Evolutionary conservation across 768 basidiomycete species (phyloP).

Genomic region (Chalciporus pseudorubinellus): DNA sequence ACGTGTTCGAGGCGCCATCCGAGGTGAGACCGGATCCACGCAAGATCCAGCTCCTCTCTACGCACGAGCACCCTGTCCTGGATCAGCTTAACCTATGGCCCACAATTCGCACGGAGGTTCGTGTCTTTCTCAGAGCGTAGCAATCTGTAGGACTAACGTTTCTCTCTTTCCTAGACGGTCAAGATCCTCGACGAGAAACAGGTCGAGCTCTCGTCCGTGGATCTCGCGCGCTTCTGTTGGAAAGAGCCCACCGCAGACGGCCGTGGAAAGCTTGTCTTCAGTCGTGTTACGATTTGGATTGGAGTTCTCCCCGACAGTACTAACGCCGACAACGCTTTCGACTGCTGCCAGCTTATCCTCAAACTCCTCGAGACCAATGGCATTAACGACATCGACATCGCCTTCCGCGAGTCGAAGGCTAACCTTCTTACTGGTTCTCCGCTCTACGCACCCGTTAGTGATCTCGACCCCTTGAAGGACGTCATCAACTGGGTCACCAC

Average conservation of each 20-base stretch:
- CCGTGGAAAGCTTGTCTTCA: too few relatives aligned
- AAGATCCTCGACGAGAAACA: slow-evolving; percentile 22
- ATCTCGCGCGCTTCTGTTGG: slow-evolving; percentile 7
- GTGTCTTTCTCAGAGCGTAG: slow-evolving; percentile 32
- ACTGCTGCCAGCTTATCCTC: neutral
- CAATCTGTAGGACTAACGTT: slow-evolving; percentile 31
- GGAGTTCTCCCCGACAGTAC: neutral
- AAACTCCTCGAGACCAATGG: neutral
- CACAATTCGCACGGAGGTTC: slow-evolving; percentile 32
- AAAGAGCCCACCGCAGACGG: neutral
- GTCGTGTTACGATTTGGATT: neutral
- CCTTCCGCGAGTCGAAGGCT: neutral
- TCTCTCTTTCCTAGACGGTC: slow-evolving; percentile 35
- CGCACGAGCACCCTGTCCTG: neutral
- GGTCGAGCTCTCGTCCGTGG: slow-evolving; percentile 28
- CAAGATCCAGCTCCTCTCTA: neutral
- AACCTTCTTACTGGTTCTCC: neutral
- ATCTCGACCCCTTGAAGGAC: slow-evolving; percentile 9
- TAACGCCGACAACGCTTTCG: neutral
- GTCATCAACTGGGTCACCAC: slow-evolving; percentile 38
- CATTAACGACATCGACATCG: neutral
- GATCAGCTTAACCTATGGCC: slow-evolving; percentile 32
- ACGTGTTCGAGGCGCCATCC: too few relatives aligned
- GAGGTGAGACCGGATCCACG: too few relatives aligned
- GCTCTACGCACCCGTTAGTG: neutral